Conservation (phyloP, 2,329 filamentous ascomycete species). For the Xylariaceae sp. region DNA sequence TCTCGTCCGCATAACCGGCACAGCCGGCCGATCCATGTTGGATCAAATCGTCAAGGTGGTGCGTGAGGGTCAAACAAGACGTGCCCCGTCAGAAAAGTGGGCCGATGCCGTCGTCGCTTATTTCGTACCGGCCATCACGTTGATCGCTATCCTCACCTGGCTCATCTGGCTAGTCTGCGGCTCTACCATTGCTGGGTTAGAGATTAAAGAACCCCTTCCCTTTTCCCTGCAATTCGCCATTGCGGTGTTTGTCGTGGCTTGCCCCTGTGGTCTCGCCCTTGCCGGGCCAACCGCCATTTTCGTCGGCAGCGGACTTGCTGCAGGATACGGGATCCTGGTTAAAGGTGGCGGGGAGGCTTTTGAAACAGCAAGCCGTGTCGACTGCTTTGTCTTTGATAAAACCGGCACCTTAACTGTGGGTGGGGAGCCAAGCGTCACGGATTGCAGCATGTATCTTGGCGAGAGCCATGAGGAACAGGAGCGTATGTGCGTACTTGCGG, state of each 20-base stretch:
- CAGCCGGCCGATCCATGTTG: conserved; percentile 66
- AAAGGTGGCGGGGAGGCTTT: conserved; percentile 83
- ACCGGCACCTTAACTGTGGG: conserved; percentile 75
- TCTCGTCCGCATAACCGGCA: conserved; percentile 57
- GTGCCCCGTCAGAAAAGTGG: conserved; percentile 69
- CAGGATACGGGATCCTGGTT: conserved; percentile 72
- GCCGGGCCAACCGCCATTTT: conserved; percentile 85
- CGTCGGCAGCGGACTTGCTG: conserved; percentile 74
- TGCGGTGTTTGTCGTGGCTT: conserved; percentile 80
- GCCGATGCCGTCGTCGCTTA: conserved; percentile 69
- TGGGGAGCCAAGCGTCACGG: conserved; percentile 65
- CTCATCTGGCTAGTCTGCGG: conserved; percentile 64
- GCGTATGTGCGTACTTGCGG: conserved; percentile 40
- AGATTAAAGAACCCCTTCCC: conserved; percentile 15
- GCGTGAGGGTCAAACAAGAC: conserved; percentile 69
- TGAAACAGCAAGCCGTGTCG: conserved; percentile 72
- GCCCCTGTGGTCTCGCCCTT: conserved; percentile 76
- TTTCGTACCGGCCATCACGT: conserved; percentile 68
- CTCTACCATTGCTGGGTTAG: conserved; percentile 50
- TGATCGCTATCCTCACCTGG: conserved; percentile 67
- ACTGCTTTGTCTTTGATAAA: conserved; percentile 83
- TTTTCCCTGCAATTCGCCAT: conserved; percentile 81
- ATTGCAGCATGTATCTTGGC: conserved; percentile 40
- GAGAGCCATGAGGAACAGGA: conserved; percentile 20
- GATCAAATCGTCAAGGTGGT: conserved; percentile 75